A percentile compares a stretch with the other conserved stretches of the same genome.
Evolutionary conservation across 1,284 basidiomycete species (phyloP).

Genomic region (Cutaneotrichosporon sp.): DNA sequence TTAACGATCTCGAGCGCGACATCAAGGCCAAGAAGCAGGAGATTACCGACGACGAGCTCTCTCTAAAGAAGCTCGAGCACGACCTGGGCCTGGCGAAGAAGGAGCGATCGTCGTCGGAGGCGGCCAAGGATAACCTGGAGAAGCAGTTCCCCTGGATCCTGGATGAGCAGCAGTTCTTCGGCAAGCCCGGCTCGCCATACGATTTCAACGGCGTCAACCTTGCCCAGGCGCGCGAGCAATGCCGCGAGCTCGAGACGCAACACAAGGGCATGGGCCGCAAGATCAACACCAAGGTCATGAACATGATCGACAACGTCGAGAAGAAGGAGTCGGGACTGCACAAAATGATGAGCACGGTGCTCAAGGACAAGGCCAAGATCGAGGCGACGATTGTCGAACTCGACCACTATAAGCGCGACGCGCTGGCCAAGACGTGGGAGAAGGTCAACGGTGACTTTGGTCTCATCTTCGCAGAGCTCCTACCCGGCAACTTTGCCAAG

Average conservation of each 20-base stretch:
- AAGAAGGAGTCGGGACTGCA: constrained; percentile 84
- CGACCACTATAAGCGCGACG: constrained; percentile 90
- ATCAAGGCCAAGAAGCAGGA: constrained; percentile 79
- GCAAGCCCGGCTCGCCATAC: constrained; percentile 75
- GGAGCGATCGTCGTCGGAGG: constrained; percentile 61
- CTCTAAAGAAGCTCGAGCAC: constrained; percentile 62
- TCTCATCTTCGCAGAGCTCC: constrained; percentile 88
- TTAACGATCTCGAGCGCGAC: constrained; percentile 74
- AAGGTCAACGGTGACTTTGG: constrained; percentile 97
- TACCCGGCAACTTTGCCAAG: constrained; percentile 96
- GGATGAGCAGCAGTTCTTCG: constrained; percentile 83
- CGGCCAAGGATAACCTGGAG: constrained; percentile 62
- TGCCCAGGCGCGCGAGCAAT: constrained; percentile 63
- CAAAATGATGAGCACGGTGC: constrained; percentile 84
- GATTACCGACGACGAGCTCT: constrained; percentile 69
- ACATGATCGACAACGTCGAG: constrained; percentile 94
- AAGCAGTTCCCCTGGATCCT: constrained; percentile 83
- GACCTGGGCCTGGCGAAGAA: constrained; percentile 57
- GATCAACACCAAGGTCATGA: constrained; percentile 91
- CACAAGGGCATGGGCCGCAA: constrained; percentile 91
- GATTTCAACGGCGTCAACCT: constrained; percentile 79
- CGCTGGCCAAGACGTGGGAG: constrained; percentile 89
- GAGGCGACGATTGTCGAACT: constrained; percentile 91
- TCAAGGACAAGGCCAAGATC: constrained; percentile 95
- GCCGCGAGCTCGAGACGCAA: constrained; percentile 72